These are phyloP conservation scores for Amanita fuliginea DNA, from an alignment of 768 basidiomycete genomes.

Conservation along the genomic window DNA sequence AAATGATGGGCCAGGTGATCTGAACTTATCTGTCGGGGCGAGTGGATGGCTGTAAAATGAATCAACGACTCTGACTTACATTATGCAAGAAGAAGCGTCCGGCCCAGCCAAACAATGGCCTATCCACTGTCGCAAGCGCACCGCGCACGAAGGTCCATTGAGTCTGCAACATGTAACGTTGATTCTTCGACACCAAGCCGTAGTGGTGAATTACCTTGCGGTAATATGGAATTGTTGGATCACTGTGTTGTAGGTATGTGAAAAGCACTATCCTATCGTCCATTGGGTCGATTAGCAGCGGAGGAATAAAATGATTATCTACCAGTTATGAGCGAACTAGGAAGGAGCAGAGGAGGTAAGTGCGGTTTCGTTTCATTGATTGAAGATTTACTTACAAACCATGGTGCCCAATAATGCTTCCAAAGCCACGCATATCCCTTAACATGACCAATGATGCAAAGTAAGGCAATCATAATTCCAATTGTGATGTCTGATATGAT, in stretches of 20 bases:
- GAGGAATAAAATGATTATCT: neutral
- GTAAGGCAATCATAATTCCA: slow-evolving; percentile 22
- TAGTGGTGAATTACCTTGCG: slow-evolving; percentile 21
- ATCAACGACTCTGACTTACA: slow-evolving; percentile 16
- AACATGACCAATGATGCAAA: slow-evolving; percentile 19
- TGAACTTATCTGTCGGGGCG: slow-evolving; percentile 25
- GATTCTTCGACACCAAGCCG: neutral
- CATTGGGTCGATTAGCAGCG: neutral
- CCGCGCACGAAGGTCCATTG: slow-evolving; percentile 54
- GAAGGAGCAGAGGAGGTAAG: neutral
- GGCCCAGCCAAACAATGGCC: slow-evolving; percentile 48
- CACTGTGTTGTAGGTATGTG: slow-evolving; percentile 53
- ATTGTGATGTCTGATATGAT: slow-evolving; percentile 33
- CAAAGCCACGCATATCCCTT: slow-evolving; percentile 22
- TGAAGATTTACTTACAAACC: slow-evolving; percentile 27
- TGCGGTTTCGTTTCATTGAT: neutral
- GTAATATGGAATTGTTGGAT: slow-evolving; percentile 49
- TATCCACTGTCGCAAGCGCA: slow-evolving; percentile 49
- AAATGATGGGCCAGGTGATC: slow-evolving; percentile 53
- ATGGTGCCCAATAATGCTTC: slow-evolving; percentile 35
- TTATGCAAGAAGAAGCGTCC: slow-evolving; percentile 48
- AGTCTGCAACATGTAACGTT: slow-evolving; percentile 14
- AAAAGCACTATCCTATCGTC: slow-evolving; percentile 44
- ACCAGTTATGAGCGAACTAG: slow-evolving; percentile 38
- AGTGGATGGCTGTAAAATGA: neutral